Evolutionary conservation across 208 protist species (phyloP), one percentile per base, ranked within the genome.

Genomic region (Crithidia expoeki): DNA sequence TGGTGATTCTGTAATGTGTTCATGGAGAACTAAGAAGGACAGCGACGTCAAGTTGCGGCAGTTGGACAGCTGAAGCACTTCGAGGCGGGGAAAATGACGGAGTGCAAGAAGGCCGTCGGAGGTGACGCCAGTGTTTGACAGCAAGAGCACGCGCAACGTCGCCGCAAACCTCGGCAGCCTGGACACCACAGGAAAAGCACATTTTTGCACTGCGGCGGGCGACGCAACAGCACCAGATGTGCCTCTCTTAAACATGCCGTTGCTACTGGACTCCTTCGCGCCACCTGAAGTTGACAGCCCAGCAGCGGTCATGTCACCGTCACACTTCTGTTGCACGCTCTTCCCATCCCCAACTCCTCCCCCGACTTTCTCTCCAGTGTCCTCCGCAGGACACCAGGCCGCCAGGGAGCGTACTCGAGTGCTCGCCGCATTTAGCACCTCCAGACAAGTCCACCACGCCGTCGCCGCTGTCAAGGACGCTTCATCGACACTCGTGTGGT

Each of bases 401-500:
- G 63, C 72, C 34, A 84, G 46, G 6, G 75, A 62, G 5, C 42
- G 42, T 25, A 85, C 76, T 4, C 23, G 21, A 25, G 76, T 86
- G 56, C 76, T 86, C 23, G 67, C 72, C 6, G 83, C 28, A 16
- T 76, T 68, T 2, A 86, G 65, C 25, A 81, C 68, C 67, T 83
- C 68, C 27, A 86, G 27, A 4, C 42, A 71, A 16, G 47, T 69
- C 72, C 81, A 86, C 32, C n/a, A 33, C 50, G 64, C 57, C 55
- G 79, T 59, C 23, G 76, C 81, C 21, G 52, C 6, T 16, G 76
- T 71, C 55, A 86, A 55, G 30, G 55, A 36, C 16, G 34, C 75
- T 0, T 68, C 68, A 34, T 69, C 71, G 30, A 90, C 66, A 44
- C 33, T 63, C n/a, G 84, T 90, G 78, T 90, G 84, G 61, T 90